Evolutionary conservation across 192 early-diverging fungal species (phyloP).

Genomic region (Coemansia asiatica): DNA sequence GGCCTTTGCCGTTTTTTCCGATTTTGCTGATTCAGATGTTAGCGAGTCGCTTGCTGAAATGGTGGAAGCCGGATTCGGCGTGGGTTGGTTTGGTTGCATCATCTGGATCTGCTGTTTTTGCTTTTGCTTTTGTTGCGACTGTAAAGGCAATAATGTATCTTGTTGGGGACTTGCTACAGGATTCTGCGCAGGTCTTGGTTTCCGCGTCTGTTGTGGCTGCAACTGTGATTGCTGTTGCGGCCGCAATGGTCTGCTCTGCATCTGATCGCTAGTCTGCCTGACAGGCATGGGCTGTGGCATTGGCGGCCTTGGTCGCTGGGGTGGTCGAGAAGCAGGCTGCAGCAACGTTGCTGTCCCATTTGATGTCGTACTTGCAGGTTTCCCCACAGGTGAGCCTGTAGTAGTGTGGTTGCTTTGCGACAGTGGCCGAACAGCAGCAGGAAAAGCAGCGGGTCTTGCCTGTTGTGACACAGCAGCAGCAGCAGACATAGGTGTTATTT

Average conservation of each 20-base stretch:
- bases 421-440: background rate
- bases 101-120: too few species aligned
- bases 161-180: background rate
- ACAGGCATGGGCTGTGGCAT: background rate
- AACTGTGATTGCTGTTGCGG: background rate
- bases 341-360: too few species aligned
- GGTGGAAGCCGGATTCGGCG: background rate
- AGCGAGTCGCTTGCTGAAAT: background rate
- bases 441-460: too few species aligned
- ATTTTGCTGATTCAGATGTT: background rate
- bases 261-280: background rate
- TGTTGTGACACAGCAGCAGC: too few species aligned
- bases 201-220: slow-evolving; percentile 12
- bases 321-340: too few species aligned
- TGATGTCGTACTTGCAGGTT: too few species aligned
- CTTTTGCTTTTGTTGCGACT: slow-evolving; percentile 13
- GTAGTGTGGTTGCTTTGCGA: too few species aligned
- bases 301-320: too few species aligned
- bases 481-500: background rate
- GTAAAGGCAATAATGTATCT: background rate
- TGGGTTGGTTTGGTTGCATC: background rate
- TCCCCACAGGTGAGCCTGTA: too few species aligned
- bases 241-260: background rate
- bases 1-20: slow-evolving; percentile 37
- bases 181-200: background rate